Evolutionary conservation across 23 red algal species (phyloP), one percentile per base, ranked within the genome.

Genomic region (Gracilaria gracilis): DNA sequence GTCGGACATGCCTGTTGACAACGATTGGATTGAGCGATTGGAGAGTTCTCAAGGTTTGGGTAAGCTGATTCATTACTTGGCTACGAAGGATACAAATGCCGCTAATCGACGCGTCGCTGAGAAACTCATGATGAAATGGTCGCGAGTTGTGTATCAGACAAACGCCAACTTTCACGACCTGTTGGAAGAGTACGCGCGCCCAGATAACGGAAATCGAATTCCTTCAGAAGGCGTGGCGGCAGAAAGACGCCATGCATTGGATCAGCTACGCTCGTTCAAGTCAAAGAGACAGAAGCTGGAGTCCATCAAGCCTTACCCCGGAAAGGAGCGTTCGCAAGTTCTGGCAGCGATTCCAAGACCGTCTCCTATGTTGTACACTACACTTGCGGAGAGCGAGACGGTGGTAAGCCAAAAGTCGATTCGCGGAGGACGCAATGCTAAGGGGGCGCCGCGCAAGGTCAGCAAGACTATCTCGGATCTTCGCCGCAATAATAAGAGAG

Each of bases 61-160:
- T 23, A 86, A 88, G 61, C 64, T 93, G 15, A 88, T 96, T 76
- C 88, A 96, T 72, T 96, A 80, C 74, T 61, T 96, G 47, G 85
- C 88, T 38, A 51, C 54, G 0, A 83, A 96, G 29, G 94, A 96
- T 78, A 61, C 83, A 23, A 31, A 80, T 78, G 29, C 81, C 9
- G 50, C 94, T 28, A 96, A 88, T 42, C 47, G 79, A 27, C 94
- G 86, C 46, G 20, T 96, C n/a, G 94, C 94, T 16, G 80, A 91
- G 81, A 93, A 96, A 53, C 67, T 96, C 4, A 87, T 96, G 75
- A 90, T 87, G 84, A 92, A 92, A n/a, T 96, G 94, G 94, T 58
- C 90, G 12, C 40, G 94, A 29, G 81, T 87, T 29, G 80, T 96
- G 20, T 96, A 91, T 62, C 71, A 92, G n/a, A 88, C 33, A 40